Base-by-base conservation (phyloP, 441 rosid genomes). In the Brassica hybrid region DNA sequence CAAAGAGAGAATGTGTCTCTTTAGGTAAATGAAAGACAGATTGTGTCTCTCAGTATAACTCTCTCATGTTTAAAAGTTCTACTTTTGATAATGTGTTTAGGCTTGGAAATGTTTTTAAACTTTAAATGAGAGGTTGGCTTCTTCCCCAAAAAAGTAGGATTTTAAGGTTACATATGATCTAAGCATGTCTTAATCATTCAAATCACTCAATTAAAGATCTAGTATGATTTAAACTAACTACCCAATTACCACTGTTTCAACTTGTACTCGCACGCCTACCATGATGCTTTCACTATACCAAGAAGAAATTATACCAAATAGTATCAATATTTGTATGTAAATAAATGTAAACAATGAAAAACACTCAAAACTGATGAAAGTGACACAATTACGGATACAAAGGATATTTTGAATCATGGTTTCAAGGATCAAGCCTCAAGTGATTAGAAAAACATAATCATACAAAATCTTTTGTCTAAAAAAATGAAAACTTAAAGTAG, bases 111-210 rank as follows among this genome's bases (percentile, higher is more conserved):
- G 66, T 63, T 54, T 69, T 17, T 17, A 62, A 72, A 12, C 36
- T 25, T 3, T 17, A 27, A 23, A 17, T 4, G 36, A 45, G 52
- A 65, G 34, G 77, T 59, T 78, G 3, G 54, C 27, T 58, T 66
- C 63, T 34, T 32, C 72, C 73, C 45, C 2, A 50, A 68, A 48
- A 72, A 72, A 59, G 81, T 72, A 72, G 59, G 69, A 66, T 78
- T 34, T 72, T 43, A 73, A 67, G 74, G 70, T 73, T 61, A 78
- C 71, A 79, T 69, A 41, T 9, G 71, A 69, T 36, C 61, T 68
- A 79, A 74, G 82, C 82, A 79, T 79, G 82, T 79, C 72, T 74
- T 79, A 79, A 79, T 79, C 78, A 79, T 79, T 79, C 78, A 79
- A 69, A 74, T 21, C 75, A 74, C 78, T 73, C 75, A 32, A 74